Evolutionary conservation across 129 eudicot genomes (phyloP).

Genomic region (Logfia minima): DNA sequence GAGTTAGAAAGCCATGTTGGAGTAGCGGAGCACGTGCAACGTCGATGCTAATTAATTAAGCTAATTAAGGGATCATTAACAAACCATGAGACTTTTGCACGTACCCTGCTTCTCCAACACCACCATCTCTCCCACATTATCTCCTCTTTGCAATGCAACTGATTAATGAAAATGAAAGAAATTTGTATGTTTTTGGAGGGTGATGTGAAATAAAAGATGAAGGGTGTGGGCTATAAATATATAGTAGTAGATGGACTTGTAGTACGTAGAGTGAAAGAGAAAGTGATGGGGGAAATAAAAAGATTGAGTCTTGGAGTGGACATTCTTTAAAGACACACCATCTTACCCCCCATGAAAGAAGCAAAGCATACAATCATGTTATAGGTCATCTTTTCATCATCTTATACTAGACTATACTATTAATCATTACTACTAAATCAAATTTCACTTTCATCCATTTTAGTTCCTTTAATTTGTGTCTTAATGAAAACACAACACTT

Average conservation of each 20-base stretch:
- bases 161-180: background rate
- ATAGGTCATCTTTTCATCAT: constrained; percentile 19
- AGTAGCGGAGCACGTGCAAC: constrained; percentile 85
- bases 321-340: constrained; percentile 63
- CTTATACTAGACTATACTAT: too few species aligned
- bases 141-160: background rate
- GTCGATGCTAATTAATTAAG: background rate
- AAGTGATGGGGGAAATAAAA: constrained; percentile 18
- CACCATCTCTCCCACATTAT: constrained; percentile 44
- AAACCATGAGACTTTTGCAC: constrained; percentile 44
- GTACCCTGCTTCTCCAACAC: constrained; percentile 89
- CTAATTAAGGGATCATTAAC: background rate
- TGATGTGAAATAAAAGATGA: background rate
- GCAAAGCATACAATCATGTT: constrained; percentile 37
- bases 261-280: constrained; percentile 14
- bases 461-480: too few species aligned
- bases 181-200: background rate
- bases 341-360: constrained; percentile 38
- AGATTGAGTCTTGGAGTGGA: constrained; percentile 70
- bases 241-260: background rate
- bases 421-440: constrained; percentile 32
- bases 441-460: background rate
- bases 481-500: too few species aligned
- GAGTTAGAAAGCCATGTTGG: constrained; percentile 60
- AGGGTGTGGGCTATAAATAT: constrained; percentile 12